phyloP scores from a whole-genome alignment of 2,329 filamentous ascomycete species.

The Diplocarpon mali region DNA sequence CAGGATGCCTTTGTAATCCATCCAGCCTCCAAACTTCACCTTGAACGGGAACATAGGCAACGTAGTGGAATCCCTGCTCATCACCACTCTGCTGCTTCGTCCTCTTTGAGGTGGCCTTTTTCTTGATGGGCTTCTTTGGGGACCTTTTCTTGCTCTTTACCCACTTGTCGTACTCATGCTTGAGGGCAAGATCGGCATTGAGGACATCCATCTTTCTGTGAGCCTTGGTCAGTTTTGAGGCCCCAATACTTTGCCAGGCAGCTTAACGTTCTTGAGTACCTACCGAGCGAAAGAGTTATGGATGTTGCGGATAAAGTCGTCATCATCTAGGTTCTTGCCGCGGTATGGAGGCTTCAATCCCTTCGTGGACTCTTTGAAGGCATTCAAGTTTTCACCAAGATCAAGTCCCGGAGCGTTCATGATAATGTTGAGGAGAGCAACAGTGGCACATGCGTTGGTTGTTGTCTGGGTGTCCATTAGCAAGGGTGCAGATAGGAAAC shows the following conservation, averaged over 20 bases:
- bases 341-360: slow-evolving; percentile 59
- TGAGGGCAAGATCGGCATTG: slow-evolving; percentile 54
- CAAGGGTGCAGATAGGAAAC: background rate
- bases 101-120: background rate
- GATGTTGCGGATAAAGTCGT: slow-evolving; percentile 64
- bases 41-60: slow-evolving; percentile 73
- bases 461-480: slow-evolving; percentile 44
- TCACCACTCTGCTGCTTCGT: slow-evolving; percentile 35
- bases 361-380: slow-evolving; percentile 64
- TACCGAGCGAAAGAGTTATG: slow-evolving; percentile 82
- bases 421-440: slow-evolving; percentile 84
- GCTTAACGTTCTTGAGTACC: slow-evolving; percentile 12
- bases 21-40: slow-evolving; percentile 80
- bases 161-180: slow-evolving; percentile 36
- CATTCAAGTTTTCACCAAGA: slow-evolving; percentile 57
- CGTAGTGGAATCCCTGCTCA: slow-evolving; percentile 72
- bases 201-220: slow-evolving; percentile 63
- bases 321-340: slow-evolving; percentile 64
- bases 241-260: too few relatives aligned
- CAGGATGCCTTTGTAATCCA: slow-evolving; percentile 64
- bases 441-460: slow-evolving; percentile 80
- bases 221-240: background rate
- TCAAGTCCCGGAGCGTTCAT: slow-evolving; percentile 64
- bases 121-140: slow-evolving; percentile 30
- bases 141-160: slow-evolving; percentile 9